Base-by-base conservation (phyloP, 1,284 basidiomycete species). In the Hemileia vastatrix region DNA sequence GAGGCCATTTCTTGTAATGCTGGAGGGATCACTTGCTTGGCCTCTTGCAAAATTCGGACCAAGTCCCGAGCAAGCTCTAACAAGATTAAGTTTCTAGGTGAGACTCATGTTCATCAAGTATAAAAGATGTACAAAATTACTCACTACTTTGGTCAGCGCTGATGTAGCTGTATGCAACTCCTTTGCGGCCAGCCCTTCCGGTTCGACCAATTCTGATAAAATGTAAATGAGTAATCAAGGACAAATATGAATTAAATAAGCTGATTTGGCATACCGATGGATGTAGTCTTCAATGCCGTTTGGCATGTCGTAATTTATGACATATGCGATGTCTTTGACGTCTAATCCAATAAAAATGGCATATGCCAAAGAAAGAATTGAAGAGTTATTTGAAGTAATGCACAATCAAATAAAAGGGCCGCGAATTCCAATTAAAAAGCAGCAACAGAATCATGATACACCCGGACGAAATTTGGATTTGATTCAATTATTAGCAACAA, bases 161-260 rank as follows among this genome's bases (percentile, higher is more conserved):
- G 79, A 98, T 94, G 82, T 94, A 97, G 9, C 92, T 96, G 79
- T 89, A 95, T 3, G 92, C 90, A 36, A 85, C 88, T 72, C 79
- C 79, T 64, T 73, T 80, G 55, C 73, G 70, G 57, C 81, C 81
- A 32, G 81, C 81, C 76, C 81, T 80, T 68, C 81, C 81, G 40
- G 81, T 82, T 75, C 80, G 79, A 71, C 80, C 80, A 66, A 81
- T 81, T 76, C 80, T 79, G 75, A 80, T 21, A 18, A 51, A 51
- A 47, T 3, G 32, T 66, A 57, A 70, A 64, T 51, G 52, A 32
- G 44, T 44, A 33, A 33, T 33, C 27, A 50, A 23, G 24, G 23
- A 31, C 21, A 11, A 21, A 78, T 71, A 56, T 32, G 64, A 67
- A 45, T 13, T 18, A 36, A 40, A 68, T 63, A 55, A 56, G 70